Conservation (phyloP, 2,329 filamentous ascomycete genomes). For the Sarocladiaceae sp. region DNA sequence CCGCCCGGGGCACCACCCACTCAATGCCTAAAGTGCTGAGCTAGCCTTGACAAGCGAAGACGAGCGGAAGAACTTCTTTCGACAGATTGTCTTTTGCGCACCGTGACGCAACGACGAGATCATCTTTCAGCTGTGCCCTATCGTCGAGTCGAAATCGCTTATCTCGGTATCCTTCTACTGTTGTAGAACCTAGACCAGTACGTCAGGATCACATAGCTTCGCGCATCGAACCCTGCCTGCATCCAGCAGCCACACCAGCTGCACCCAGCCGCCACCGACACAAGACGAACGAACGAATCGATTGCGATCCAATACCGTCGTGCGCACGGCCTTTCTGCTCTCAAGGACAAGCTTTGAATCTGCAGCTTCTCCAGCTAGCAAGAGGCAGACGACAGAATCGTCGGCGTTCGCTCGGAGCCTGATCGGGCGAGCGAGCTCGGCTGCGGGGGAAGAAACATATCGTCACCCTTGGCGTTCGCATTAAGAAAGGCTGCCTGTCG, state of each 20-base stretch:
- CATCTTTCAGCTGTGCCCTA: neutral
- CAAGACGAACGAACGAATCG: neutral
- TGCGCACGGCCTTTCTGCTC: neutral
- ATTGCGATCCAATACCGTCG: neutral
- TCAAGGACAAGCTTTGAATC: neutral
- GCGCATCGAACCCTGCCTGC: no score
- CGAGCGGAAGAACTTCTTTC: neutral
- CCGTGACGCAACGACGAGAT: neutral
- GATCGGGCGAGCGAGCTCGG: neutral
- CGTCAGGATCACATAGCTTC: no score
- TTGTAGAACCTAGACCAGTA: no score
- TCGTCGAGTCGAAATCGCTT: neutral
- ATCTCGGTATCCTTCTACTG: no score
- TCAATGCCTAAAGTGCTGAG: neutral
- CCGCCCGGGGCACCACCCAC: neutral
- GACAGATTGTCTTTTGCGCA: no score
- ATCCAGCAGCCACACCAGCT: neutral
- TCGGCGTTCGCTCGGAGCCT: constrained; percentile 3
- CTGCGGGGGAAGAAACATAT: neutral
- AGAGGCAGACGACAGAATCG: neutral
- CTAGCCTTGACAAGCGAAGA: neutral
- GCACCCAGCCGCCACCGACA: neutral
- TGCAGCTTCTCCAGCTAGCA: neutral
- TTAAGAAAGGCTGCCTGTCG: no score
- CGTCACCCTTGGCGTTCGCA: neutral